Conservation (phyloP, 345 rosid genomes). For the Isatis tinctoria region DNA sequence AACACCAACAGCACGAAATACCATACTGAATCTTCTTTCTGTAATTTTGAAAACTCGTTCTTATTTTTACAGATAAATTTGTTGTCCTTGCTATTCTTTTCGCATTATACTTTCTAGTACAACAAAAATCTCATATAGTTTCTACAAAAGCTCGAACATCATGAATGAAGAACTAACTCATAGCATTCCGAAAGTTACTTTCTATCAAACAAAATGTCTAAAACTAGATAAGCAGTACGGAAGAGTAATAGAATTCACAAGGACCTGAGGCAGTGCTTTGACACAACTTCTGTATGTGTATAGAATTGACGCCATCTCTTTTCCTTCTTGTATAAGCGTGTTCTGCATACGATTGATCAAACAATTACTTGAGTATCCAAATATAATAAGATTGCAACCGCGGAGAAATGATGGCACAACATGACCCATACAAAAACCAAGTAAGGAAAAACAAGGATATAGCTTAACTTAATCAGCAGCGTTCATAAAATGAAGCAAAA, state of each 20-base stretch:
- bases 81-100: background rate
- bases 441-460: conserved; percentile 22
- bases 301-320: conserved; percentile 95
- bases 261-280: conserved; percentile 99
- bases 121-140: background rate
- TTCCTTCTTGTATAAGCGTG: conserved; percentile 88
- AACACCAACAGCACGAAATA: background rate
- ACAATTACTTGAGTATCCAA: background rate
- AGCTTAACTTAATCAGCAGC: background rate
- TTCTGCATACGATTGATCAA: conserved; percentile 47
- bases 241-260: background rate
- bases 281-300: conserved; percentile 97
- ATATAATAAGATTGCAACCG: conserved; percentile 35
- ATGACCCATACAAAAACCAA: conserved; percentile 30
- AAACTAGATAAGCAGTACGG: background rate
- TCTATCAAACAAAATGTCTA: background rate
- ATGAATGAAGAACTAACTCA: background rate
- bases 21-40: background rate
- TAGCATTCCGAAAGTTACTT: background rate
- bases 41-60: background rate
- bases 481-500: background rate
- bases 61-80: background rate
- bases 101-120: background rate
- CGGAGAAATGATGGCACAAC: conserved; percentile 21
- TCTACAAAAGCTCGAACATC: background rate